phyloP scores from a whole-genome alignment of 2,329 filamentous ascomycete genomes.

The Davidsoniella australis region DNA sequence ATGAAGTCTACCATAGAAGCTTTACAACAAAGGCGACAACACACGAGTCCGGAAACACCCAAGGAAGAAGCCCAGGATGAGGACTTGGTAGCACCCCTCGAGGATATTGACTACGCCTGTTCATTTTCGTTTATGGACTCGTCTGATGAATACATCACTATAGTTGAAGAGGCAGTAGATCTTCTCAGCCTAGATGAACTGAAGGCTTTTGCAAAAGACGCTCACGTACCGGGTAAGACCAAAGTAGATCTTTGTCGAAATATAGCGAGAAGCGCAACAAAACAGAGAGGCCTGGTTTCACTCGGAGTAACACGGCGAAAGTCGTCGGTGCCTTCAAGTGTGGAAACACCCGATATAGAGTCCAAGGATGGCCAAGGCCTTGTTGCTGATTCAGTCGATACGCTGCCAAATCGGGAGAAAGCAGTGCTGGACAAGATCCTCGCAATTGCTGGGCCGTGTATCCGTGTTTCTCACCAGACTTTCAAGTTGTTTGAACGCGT shows the following conservation, averaged over 20 bases:
- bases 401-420: background rate
- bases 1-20: slow-evolving; percentile 45
- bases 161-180: slow-evolving; percentile 66
- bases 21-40: slow-evolving; percentile 37
- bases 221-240: slow-evolving; percentile 72
- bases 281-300: slow-evolving; percentile 60
- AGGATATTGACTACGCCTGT: slow-evolving; percentile 27
- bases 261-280: slow-evolving; percentile 56
- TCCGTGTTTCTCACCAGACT: slow-evolving; percentile 55
- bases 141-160: slow-evolving; percentile 55
- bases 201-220: slow-evolving; percentile 68
- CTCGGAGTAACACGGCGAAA: slow-evolving; percentile 23
- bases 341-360: slow-evolving; percentile 18
- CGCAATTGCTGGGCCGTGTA: slow-evolving; percentile 61
- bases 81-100: background rate
- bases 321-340: background rate
- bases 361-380: slow-evolving; percentile 10
- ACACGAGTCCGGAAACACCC: background rate
- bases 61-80: background rate
- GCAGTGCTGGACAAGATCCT: slow-evolving; percentile 54
- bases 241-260: slow-evolving; percentile 64
- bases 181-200: slow-evolving; percentile 77
- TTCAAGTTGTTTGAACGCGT: slow-evolving; percentile 83
- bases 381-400: background rate
- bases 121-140: slow-evolving; percentile 65